phyloP scores from a whole-genome alignment of 2,329 filamentous ascomycete species.

The Cylindrodendrum hubeiense region DNA sequence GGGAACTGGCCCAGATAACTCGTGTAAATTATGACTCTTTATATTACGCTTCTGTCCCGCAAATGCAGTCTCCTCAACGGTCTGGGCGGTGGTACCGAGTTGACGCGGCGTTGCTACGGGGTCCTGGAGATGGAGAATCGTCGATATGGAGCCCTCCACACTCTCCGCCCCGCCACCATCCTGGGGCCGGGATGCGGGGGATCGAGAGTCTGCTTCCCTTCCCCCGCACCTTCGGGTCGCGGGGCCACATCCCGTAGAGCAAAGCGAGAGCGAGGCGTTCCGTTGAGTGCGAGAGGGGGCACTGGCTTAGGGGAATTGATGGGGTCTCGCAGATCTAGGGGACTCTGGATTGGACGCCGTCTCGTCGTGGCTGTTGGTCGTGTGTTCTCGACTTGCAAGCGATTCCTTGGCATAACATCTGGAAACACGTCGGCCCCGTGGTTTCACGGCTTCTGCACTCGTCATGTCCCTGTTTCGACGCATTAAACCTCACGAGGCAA shows the following conservation, averaged over 20 bases:
- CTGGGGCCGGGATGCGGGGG: constrained; percentile 21
- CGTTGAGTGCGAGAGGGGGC: background rate
- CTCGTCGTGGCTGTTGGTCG: too few species aligned
- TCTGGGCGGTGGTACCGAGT: background rate
- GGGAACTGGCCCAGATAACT: background rate
- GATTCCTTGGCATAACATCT: too few species aligned
- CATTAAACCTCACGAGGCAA: too few species aligned
- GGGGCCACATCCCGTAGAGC: constrained; percentile 17
- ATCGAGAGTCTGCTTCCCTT: background rate
- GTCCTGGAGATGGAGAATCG: constrained; percentile 8
- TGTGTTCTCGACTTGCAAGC: too few species aligned
- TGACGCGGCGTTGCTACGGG: constrained; percentile 15
- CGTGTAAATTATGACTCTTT: constrained; percentile 20
- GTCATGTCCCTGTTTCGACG: too few species aligned
- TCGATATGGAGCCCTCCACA: background rate
- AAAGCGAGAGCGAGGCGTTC: background rate
- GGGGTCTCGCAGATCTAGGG: background rate
- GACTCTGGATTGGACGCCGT: too few species aligned
- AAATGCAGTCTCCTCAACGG: background rate
- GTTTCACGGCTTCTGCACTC: too few species aligned
- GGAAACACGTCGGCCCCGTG: too few species aligned
- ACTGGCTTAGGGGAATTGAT: background rate
- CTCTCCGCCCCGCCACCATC: background rate
- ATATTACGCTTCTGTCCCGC: constrained; percentile 14
- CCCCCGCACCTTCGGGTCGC: constrained; percentile 24